A percentile compares a stretch with the other conserved stretches of the same genome.
phyloP scores from a whole-genome alignment of 352 stramenopile genomes.

The Halophytophthora batemanensis region DNA sequence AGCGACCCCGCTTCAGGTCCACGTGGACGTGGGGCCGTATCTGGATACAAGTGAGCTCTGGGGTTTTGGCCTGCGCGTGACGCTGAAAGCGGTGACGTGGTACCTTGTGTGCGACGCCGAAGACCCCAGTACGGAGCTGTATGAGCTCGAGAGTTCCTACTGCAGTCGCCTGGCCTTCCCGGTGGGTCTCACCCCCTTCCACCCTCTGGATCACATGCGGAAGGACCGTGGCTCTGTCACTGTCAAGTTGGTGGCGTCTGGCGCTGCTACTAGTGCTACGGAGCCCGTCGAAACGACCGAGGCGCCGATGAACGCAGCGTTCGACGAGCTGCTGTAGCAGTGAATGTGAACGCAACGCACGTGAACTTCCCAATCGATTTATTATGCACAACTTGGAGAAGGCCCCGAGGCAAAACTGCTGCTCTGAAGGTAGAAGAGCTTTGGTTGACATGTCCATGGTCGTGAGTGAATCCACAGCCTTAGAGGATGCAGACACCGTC shows the following conservation, averaged over 20 bases:
- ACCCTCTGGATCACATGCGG: constrained; percentile 41
- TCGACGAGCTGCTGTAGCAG: constrained; percentile 15
- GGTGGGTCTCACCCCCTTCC: constrained; percentile 53
- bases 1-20: constrained; percentile 50
- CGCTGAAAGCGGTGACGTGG: constrained; percentile 51
- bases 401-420: not conserved
- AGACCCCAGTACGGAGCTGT: constrained; percentile 61
- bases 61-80: constrained; percentile 60
- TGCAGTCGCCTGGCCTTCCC: constrained; percentile 59
- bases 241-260: constrained; percentile 26
- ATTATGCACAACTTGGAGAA: not conserved
- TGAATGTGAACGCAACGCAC: not conserved
- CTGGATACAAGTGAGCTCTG: constrained; percentile 24
- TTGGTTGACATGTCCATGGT: too few relatives aligned
- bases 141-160: constrained; percentile 56
- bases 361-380: not conserved
- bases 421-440: not conserved
- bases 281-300: too few relatives aligned
- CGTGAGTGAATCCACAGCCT: too few relatives aligned
- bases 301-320: not conserved
- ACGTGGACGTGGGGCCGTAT: constrained; percentile 61
- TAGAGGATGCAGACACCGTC: constrained; percentile 81
- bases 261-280: not conserved
- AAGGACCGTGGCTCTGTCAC: constrained; percentile 42
- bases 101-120: constrained; percentile 69